Percentiles rank a stretch among this genome's conserved stretches.
phyloP scores from a whole-genome alignment of 768 basidiomycete genomes.

The Saitozyma sp. region DNA sequence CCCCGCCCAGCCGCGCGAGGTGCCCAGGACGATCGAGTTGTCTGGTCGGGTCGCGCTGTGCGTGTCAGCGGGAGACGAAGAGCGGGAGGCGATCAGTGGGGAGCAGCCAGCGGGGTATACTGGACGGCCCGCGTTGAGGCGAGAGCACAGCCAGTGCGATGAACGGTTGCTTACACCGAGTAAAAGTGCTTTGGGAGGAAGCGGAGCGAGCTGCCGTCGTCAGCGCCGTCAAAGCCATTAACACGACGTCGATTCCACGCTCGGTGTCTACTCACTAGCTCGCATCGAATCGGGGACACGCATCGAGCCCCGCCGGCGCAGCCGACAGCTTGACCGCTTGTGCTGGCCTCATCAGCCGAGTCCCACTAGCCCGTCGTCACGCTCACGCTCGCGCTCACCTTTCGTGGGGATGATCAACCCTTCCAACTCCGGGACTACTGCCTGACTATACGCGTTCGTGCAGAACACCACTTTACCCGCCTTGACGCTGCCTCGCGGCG shows the following conservation, averaged over 20 bases:
- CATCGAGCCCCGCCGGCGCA: slow-evolving; percentile 28
- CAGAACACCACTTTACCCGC: slow-evolving; percentile 76
- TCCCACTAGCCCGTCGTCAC: neutral
- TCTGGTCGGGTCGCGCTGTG: slow-evolving; percentile 26
- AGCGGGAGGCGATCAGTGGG: too few relatives aligned
- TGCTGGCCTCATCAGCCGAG: slow-evolving; percentile 9
- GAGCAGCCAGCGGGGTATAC: too few relatives aligned
- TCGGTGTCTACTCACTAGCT: slow-evolving; percentile 20
- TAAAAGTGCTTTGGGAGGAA: slow-evolving; percentile 37
- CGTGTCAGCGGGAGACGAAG: neutral
- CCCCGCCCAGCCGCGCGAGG: slow-evolving; percentile 32
- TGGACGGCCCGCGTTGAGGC: neutral
- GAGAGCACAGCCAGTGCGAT: neutral
- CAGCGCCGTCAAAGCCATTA: neutral
- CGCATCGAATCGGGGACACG: slow-evolving; percentile 28
- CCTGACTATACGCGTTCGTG: slow-evolving; percentile 78
- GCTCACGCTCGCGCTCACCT: neutral
- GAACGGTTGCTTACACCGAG: slow-evolving; percentile 23
- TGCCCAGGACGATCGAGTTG: slow-evolving; percentile 32
- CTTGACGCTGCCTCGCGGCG: slow-evolving; percentile 65
- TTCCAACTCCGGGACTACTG: slow-evolving; percentile 69
- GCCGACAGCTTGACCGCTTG: slow-evolving; percentile 35
- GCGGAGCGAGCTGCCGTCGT: slow-evolving; percentile 20
- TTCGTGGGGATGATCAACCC: slow-evolving; percentile 35
- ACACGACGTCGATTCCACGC: neutral